A percentile compares a stretch with the other conserved stretches of the same genome.
These are phyloP conservation scores for Aspergillus latus DNA, from an alignment of 2,329 filamentous ascomycete species.

Conservation along the genomic window DNA sequence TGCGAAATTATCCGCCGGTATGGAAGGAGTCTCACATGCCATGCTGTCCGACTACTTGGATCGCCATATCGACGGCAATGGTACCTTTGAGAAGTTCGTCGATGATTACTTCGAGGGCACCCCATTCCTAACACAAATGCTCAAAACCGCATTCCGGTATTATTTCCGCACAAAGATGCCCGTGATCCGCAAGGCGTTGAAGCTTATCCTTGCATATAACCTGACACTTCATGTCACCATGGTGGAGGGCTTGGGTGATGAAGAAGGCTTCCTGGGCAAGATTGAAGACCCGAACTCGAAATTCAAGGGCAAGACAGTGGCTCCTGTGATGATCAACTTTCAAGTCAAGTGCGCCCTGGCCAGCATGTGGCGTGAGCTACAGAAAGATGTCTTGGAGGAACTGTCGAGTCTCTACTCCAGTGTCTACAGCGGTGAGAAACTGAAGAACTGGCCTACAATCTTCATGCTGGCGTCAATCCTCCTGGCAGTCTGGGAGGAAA, in stretches of 20 bases:
- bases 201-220: slow-evolving; percentile 94
- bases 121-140: slow-evolving; percentile 89
- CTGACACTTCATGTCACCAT: slow-evolving; percentile 91
- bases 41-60: slow-evolving; percentile 90
- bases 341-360: slow-evolving; percentile 97
- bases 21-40: slow-evolving; percentile 78
- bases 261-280: slow-evolving; percentile 74
- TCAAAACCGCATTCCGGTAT: slow-evolving; percentile 93
- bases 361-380: slow-evolving; percentile 96
- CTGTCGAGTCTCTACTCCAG: slow-evolving; percentile 91
- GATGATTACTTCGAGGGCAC: slow-evolving; percentile 96
- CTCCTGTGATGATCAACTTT: slow-evolving; percentile 99
- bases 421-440: slow-evolving; percentile 93
- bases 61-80: slow-evolving; percentile 87
- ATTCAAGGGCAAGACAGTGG: slow-evolving; percentile 85
- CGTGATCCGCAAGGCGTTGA: slow-evolving; percentile 91
- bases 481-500: slow-evolving; percentile 94
- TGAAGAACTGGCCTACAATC: slow-evolving; percentile 99
- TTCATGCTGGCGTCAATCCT: slow-evolving; percentile 95
- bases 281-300: slow-evolving; percentile 84
- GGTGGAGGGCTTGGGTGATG: slow-evolving; percentile 83
- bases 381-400: slow-evolving; percentile 94
- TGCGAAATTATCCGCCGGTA: slow-evolving; percentile 82
- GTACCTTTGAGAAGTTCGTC: slow-evolving; percentile 87
- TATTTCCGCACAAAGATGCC: slow-evolving; percentile 84